Conservation (phyloP, 1,139 yeast genomes). For the Geotrichum fermentans region DNA sequence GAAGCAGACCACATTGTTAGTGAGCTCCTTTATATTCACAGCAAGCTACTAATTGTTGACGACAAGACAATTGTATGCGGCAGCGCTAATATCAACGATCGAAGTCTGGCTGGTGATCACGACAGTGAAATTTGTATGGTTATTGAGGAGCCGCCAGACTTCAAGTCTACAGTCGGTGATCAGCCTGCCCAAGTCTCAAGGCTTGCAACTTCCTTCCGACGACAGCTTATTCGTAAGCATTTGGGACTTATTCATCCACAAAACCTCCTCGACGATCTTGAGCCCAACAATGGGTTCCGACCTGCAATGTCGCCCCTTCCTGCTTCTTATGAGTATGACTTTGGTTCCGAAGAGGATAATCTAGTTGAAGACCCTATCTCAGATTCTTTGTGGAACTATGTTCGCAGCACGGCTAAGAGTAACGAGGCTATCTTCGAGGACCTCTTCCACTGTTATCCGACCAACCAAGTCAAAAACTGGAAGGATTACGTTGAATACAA, state of each 20-base stretch:
- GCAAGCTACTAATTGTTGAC: slow-evolving; percentile 24
- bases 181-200: slow-evolving; percentile 16
- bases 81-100: slow-evolving; percentile 25
- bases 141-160: slow-evolving; percentile 19
- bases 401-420: slow-evolving; percentile 11
- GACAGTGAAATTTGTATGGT: slow-evolving; percentile 24
- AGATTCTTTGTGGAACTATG: slow-evolving; percentile 22
- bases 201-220: slow-evolving; percentile 22
- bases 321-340: slow-evolving; percentile 21
- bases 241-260: slow-evolving; percentile 22
- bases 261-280: slow-evolving; percentile 13
- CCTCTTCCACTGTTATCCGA: slow-evolving; percentile 23
- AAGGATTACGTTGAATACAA: slow-evolving; percentile 15
- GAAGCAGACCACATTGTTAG: slow-evolving; percentile 24
- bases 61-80: slow-evolving; percentile 23
- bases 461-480: slow-evolving; percentile 22
- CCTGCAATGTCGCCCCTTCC: slow-evolving; percentile 21
- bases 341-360: slow-evolving; percentile 21
- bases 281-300: slow-evolving; percentile 13
- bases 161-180: slow-evolving; percentile 18
- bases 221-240: slow-evolving; percentile 23
- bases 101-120: slow-evolving; percentile 23
- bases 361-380: slow-evolving; percentile 22
- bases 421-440: slow-evolving; percentile 23
- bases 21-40: slow-evolving; percentile 24